phyloP scores from a whole-genome alignment of 257 asterid species.

The Solanum habrochaites region DNA sequence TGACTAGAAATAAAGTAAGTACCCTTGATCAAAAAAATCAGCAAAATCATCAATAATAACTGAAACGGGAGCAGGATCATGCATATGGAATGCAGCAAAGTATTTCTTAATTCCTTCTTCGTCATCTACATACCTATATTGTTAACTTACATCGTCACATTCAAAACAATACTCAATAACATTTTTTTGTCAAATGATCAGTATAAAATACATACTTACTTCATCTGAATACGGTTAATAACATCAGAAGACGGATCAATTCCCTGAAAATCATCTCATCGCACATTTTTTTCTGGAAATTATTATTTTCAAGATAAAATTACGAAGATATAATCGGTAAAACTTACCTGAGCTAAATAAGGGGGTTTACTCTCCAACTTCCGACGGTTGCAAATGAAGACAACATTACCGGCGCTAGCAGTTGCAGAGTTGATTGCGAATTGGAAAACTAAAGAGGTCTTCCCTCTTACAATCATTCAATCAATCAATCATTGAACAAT shows the following conservation, averaged over 20 bases:
- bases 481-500: background rate
- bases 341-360: conserved; percentile 59
- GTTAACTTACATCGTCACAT: background rate
- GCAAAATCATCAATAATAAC: conserved; percentile 76
- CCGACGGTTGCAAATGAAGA: conserved; percentile 65
- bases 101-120: conserved; percentile 72
- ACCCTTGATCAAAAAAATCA: conserved; percentile 64
- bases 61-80: conserved; percentile 32
- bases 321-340: background rate
- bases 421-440: conserved; percentile 59
- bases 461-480: conserved; percentile 22
- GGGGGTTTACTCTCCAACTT: conserved; percentile 50
- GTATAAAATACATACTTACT: conserved; percentile 22
- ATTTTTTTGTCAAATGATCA: background rate
- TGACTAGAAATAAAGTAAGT: background rate
- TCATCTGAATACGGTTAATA: conserved; percentile 52
- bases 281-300: background rate
- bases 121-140: conserved; percentile 65
- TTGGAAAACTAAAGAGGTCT: conserved; percentile 83
- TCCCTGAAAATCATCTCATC: conserved; percentile 26
- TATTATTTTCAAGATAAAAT: background rate
- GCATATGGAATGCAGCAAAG: conserved; percentile 88
- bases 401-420: conserved; percentile 26
- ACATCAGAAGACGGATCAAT: conserved; percentile 63
- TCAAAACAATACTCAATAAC: background rate